phyloP scores from a whole-genome alignment of 1,284 basidiomycete genomes.

The Trametes hirsuta region DNA sequence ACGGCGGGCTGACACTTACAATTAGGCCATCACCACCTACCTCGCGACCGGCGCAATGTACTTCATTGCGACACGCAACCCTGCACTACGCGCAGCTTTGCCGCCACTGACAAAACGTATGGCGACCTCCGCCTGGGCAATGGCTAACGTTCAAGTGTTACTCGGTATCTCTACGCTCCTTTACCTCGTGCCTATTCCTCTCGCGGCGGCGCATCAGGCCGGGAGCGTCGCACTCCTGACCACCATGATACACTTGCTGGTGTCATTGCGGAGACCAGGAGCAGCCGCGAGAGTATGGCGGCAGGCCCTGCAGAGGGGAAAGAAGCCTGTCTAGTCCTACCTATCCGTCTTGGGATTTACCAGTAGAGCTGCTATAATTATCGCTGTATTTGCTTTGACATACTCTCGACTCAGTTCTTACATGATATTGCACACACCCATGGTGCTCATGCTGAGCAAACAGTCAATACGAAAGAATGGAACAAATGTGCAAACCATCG shows the following conservation, averaged over 20 bases:
- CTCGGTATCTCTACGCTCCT: conserved; percentile 92
- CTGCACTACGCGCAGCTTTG: conserved; percentile 59
- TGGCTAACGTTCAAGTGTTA: conserved; percentile 86
- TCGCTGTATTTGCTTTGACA: conserved; percentile 15
- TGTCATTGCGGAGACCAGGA: conserved; percentile 76
- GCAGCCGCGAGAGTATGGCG: conserved; percentile 69
- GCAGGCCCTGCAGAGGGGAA: conserved; percentile 33
- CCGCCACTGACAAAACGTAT: conserved; percentile 71
- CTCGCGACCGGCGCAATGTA: conserved; percentile 69
- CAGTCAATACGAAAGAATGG: neutral
- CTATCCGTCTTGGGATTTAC: neutral
- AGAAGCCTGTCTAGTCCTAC: conserved; percentile 8
- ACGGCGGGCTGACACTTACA: conserved; percentile 6
- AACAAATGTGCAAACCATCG: conserved; percentile 15
- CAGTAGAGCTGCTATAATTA: conserved; percentile 17
- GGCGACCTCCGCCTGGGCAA: conserved; percentile 72
- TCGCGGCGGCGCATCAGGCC: conserved; percentile 95
- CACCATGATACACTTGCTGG: conserved; percentile 79
- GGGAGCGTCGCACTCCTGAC: conserved; percentile 90
- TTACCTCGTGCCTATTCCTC: conserved; percentile 91
- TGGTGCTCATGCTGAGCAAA: neutral
- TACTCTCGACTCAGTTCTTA: conserved; percentile 17
- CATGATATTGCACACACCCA: neutral
- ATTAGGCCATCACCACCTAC: conserved; percentile 84
- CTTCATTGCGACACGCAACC: conserved; percentile 58